Percentiles rank a stretch among this genome's conserved stretches.
phyloP scores from a whole-genome alignment of 139 green algal genomes.

The Chlamydomonas sphaeroides region DNA sequence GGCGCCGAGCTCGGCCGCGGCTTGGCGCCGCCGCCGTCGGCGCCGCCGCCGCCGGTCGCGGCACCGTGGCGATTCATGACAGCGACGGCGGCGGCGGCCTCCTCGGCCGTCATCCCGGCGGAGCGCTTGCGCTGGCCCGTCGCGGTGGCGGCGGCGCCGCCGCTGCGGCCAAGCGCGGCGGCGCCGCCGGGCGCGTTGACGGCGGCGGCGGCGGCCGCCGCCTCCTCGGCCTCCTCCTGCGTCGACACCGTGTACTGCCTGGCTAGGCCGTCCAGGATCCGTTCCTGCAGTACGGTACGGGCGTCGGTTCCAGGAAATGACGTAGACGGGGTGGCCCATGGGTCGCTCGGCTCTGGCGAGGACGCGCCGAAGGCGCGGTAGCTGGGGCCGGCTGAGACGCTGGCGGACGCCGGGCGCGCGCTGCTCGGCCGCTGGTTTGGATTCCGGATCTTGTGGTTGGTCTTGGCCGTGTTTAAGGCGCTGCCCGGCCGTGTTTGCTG shows the following conservation, averaged over 20 bases:
- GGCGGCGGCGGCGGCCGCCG: background rate
- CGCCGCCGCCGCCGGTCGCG: background rate
- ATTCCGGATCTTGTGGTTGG: background rate
- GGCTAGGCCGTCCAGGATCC: conserved; percentile 3
- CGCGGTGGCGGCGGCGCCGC: background rate
- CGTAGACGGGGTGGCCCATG: background rate
- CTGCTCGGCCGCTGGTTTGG: too few species aligned
- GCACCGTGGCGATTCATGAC: too few species aligned
- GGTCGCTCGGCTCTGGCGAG: background rate
- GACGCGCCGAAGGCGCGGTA: too few species aligned
- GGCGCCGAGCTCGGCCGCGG: conserved; percentile 7
- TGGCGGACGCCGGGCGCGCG: too few species aligned
- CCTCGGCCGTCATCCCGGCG: background rate
- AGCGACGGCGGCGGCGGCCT: background rate
- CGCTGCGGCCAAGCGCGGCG: too few species aligned
- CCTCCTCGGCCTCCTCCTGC: background rate
- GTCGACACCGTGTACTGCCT: background rate
- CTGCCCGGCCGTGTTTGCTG: background rate
- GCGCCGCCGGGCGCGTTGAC: background rate
- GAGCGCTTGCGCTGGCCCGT: too few species aligned
- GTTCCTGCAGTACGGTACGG: conserved; percentile 11
- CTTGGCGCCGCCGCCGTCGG: background rate
- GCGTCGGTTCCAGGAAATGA: background rate
- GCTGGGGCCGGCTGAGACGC: too few species aligned
- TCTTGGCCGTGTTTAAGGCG: conserved; percentile 3